Base-by-base conservation (phyloP, 2,329 filamentous ascomycete genomes). In the Penicillium olsonii region DNA sequence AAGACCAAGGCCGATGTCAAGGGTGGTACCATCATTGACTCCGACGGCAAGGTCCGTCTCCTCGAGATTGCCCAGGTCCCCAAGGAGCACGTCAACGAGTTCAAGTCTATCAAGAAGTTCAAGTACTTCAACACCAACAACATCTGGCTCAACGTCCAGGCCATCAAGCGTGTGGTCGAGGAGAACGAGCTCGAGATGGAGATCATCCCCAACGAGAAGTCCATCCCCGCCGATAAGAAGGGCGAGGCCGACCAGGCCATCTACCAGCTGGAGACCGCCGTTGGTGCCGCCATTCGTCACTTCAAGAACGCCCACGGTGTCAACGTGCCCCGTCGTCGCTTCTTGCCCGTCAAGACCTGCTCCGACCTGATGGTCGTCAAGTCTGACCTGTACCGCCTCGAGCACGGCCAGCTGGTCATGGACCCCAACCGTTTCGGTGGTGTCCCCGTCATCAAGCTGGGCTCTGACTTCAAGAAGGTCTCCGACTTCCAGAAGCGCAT, bases 111-210 rank as follows among this genome's bases (percentile, higher is more conserved):
- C 83, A 99, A 99, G 87, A 99, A 99, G 84, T 99, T 99, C 88
- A 96, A 95, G 84, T 99, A 99, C 86, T 99, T 99, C 87, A 99
- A 99, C 85, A 99, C 94, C 77, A 99, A 99, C 88, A 99, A 99
- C 84, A 96, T 99, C 78, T 99, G 94, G 94, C 88, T 99, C 83
- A 96, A 96, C 80, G 83, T 96, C 66, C 87, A 90, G 72, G 94
- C 94, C 63, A 88, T 99, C 78, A 97, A 97, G 87, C 92, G 94
- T 54, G 91, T 99, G 46, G 94, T 99, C 7, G 94, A 97, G 84
- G 91, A 95, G 75, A 90, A 96, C 73, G 92, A 97, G 81, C 87
- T 99, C 46, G 89, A 92, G 78, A 95, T 99, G 89, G 94, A 99
- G 80, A 99, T 99, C 72, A 99, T 99, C 66, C 92, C 94, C 74